Evolutionary conservation across 768 basidiomycete genomes (phyloP).

Genomic region (Leccinum variicolor): DNA sequence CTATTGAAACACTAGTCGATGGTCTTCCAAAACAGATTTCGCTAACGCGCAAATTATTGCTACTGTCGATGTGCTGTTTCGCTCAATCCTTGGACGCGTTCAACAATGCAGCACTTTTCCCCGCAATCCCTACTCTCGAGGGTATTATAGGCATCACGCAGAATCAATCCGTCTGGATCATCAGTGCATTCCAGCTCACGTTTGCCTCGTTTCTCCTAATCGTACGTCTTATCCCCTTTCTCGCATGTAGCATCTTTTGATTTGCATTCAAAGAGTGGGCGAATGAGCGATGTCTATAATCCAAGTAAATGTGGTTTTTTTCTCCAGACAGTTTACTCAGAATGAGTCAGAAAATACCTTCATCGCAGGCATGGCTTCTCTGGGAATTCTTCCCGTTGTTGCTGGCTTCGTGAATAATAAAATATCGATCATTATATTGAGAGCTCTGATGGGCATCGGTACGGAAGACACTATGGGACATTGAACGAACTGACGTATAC

Average conservation of each 20-base stretch:
- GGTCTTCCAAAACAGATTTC: constrained; percentile 14
- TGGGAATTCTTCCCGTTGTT: constrained; percentile 44
- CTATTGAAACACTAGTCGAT: constrained; percentile 1
- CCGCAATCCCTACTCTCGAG: constrained; percentile 37
- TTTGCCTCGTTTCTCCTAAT: constrained; percentile 40
- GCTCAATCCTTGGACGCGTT: constrained; percentile 44
- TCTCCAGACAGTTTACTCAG: constrained; percentile 26
- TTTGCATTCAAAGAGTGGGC: constrained; percentile 18
- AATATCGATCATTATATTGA: constrained; percentile 46
- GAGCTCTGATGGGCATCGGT: constrained; percentile 51
- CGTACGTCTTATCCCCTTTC: constrained; percentile 7
- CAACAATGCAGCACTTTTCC: constrained; percentile 40
- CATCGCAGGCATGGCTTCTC: constrained; percentile 34
- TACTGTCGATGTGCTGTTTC: constrained; percentile 38
- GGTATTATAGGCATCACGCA: constrained; percentile 19
- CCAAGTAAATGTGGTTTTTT: constrained; percentile 28
- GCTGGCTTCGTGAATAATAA: constrained; percentile 46
- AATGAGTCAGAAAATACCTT: constrained; percentile 41
- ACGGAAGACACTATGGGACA: background rate
- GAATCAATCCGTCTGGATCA: constrained; percentile 37
- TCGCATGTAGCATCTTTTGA: constrained; percentile 5
- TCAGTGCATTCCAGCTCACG: constrained; percentile 45
- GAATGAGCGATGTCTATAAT: constrained; percentile 24
- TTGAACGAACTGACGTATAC: constrained; percentile 1
- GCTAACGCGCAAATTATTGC: constrained; percentile 21